phyloP scores from a whole-genome alignment of 2,329 filamentous ascomycete species.

The Leptosphaerulina australis region DNA sequence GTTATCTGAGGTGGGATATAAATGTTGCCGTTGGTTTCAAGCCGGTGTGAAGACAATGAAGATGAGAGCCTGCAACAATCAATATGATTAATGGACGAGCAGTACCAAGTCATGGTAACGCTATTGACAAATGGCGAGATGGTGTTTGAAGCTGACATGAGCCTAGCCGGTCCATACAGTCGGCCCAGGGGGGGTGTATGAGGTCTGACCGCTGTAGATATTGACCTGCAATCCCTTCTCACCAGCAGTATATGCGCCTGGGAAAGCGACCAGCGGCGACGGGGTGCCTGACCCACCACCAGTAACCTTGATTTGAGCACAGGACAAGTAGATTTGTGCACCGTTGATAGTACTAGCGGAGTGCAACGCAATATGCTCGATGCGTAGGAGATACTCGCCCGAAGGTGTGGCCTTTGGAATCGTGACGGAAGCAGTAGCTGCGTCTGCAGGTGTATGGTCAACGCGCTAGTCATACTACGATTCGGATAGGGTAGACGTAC shows the following conservation, averaged over 20 bases:
- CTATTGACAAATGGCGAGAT: no score
- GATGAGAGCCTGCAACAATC: no score
- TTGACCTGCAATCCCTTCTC: constrained; percentile 45
- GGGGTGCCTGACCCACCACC: constrained; percentile 48
- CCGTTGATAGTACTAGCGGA: constrained; percentile 41
- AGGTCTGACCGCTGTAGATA: constrained; percentile 34
- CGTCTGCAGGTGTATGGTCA: no score
- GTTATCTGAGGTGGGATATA: constrained; percentile 42
- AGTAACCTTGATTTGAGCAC: constrained; percentile 54
- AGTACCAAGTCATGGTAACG: no score
- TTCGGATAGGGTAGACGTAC: no score
- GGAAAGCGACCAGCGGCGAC: constrained; percentile 50
- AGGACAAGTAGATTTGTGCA: constrained; percentile 55
- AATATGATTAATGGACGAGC: no score
- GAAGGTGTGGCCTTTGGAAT: constrained; percentile 50
- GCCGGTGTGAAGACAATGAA: not conserved
- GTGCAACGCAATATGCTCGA: constrained; percentile 56
- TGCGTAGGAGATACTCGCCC: constrained; percentile 54
- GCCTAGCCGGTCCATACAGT: constrained; percentile 41
- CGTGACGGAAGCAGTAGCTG: constrained; percentile 37
- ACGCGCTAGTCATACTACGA: no score
- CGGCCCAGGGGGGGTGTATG: constrained; percentile 40
- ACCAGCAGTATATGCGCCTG: constrained; percentile 47
- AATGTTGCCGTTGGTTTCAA: constrained; percentile 36
- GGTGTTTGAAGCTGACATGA: no score